Evolutionary conservation across 2,329 filamentous ascomycete genomes (phyloP), one percentile per base, ranked within the genome.

Genomic region (Pseudogymnoascus sp.): DNA sequence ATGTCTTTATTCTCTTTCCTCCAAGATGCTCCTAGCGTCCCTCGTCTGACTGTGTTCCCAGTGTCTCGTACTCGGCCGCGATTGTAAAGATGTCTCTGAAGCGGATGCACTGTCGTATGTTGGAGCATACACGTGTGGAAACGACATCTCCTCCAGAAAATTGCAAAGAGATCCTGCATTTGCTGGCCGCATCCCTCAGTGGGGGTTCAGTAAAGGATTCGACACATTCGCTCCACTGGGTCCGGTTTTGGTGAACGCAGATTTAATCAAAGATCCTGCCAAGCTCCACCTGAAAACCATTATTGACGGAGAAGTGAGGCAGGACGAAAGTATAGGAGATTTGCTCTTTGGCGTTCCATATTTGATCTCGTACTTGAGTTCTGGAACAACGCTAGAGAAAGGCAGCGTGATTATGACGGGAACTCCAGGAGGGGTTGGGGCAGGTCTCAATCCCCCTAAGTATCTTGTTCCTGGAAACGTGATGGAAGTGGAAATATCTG

Each of bases 261-360:
- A 51, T 19, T 25, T 62, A 10, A 51, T 62, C 23, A 25, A 23
- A 36, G 39, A 62, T 34, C 36, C 61, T 48, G 37, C 73, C 71
- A 83, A 81, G 0, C 76, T 73, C 14, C 73, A 83, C 14, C 72
- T 76, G 60, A 71, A 69, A 65, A 78, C 78, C 1, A 75, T 73
- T 63, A 74, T 80, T 13, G 79, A 80, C 67, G 78, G 78, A 2
- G 69, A 77, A 67, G 69, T 73, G 60, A 72, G 76, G 60, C 79
- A 82, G 68, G 82, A 84, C 69, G 80, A 79, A 0, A 71, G 78
- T 60, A 68, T 78, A 2, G 68, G 67, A 0, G 79, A 82, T 67
- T 67, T 83, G n/a, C 70, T 81, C 1, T 82, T 83, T 67, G 76
- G 76, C 5, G 75, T 76, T 19, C 70, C 72, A 2, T 72, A 76